phyloP scores from a whole-genome alignment of 1,139 yeast species.

The Zygosaccharomyces pseudobailii region DNA sequence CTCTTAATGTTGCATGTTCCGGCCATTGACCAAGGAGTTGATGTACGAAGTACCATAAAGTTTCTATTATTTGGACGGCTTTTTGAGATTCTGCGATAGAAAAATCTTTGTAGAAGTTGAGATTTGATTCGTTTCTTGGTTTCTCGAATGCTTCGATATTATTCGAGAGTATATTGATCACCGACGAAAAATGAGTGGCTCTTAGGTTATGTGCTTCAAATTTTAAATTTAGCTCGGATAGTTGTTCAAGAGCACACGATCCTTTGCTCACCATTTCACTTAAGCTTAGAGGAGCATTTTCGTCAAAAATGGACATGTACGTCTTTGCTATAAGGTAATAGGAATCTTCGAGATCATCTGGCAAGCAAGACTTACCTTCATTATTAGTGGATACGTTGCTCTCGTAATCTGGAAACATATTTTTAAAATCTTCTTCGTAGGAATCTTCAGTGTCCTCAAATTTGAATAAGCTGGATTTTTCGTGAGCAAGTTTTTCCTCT shows the following conservation, averaged over 20 bases:
- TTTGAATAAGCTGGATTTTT: slow-evolving; percentile 58
- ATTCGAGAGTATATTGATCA: slow-evolving; percentile 40
- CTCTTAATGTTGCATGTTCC: slow-evolving; percentile 84
- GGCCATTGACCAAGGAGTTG: slow-evolving; percentile 77
- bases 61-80: slow-evolving; percentile 51
- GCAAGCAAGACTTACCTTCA: slow-evolving; percentile 21
- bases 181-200: slow-evolving; percentile 41
- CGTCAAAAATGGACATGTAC: slow-evolving; percentile 36
- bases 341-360: slow-evolving; percentile 34
- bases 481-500: slow-evolving; percentile 57
- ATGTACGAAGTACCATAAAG: slow-evolving; percentile 44
- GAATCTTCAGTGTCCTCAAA: slow-evolving; percentile 57
- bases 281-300: slow-evolving; percentile 21
- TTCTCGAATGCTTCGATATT: slow-evolving; percentile 30
- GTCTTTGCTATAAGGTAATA: slow-evolving; percentile 37
- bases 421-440: slow-evolving; percentile 51
- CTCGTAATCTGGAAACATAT: slow-evolving; percentile 84
- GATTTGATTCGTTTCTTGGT: slow-evolving; percentile 20
- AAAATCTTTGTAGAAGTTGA: slow-evolving; percentile 69
- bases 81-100: slow-evolving; percentile 55
- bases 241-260: slow-evolving; percentile 35
- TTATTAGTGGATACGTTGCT: slow-evolving; percentile 45
- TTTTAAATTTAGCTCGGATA: slow-evolving; percentile 23
- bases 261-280: slow-evolving; percentile 42
- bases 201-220: slow-evolving; percentile 31